A percentile compares a stretch with the other conserved stretches of the same genome.
These are phyloP conservation scores for Cucurbita argyrosperma DNA, from an alignment of 306 rosid species.

Conservation along the genomic window DNA sequence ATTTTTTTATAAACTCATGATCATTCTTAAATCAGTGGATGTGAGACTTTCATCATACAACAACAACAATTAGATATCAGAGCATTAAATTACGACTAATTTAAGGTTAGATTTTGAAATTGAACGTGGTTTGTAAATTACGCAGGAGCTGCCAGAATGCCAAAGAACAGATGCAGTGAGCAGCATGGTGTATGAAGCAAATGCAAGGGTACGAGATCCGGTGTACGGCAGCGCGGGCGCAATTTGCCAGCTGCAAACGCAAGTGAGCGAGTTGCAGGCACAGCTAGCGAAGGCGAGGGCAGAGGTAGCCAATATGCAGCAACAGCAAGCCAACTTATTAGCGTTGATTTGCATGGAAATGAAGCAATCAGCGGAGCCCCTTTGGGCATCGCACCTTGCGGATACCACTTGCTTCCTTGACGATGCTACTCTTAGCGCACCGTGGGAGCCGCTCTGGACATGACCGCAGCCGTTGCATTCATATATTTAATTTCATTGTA, in stretches of 20 bases:
- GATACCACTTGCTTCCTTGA: background rate
- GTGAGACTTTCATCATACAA: too few species aligned
- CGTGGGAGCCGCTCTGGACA: conserved; percentile 5
- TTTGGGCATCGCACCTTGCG: background rate
- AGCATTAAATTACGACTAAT: too few species aligned
- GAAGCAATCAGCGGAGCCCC: conserved; percentile 22
- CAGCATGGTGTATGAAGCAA: conserved; percentile 94
- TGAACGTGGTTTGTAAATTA: too few species aligned
- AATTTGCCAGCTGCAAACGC: conserved; percentile 74
- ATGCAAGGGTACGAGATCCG: conserved; percentile 77
- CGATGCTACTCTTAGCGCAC: background rate
- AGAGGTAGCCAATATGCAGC: conserved; percentile 55
- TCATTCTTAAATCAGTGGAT: too few species aligned
- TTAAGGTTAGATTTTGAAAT: too few species aligned
- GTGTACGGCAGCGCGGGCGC: conserved; percentile 87
- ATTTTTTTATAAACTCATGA: too few species aligned
- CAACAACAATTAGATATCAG: too few species aligned
- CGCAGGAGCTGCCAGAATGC: conserved; percentile 67
- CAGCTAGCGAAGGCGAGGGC: conserved; percentile 81
- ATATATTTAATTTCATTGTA: background rate
- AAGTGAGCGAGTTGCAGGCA: conserved; percentile 69
- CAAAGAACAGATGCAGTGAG: conserved; percentile 95
- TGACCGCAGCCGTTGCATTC: background rate
- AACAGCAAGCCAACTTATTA: conserved; percentile 64
- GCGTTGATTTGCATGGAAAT: conserved; percentile 75